Conservation (phyloP, 2,329 filamentous ascomycete genomes). For the Botryosphaeria dothidea region DNA sequence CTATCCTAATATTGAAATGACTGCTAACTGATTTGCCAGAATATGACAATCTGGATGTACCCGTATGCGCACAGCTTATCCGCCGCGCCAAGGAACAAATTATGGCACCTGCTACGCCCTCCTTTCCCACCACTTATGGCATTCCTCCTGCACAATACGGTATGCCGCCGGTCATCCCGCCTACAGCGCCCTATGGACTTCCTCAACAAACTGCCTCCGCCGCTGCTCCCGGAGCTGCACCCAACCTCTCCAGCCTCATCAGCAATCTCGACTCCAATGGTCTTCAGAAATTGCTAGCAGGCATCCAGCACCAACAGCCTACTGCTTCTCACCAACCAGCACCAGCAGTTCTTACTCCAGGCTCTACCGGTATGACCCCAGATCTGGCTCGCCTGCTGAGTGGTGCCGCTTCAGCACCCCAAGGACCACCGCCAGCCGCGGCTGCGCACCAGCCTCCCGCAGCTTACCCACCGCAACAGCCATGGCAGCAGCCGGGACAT, state of each 20-base stretch:
- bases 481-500: conserved; percentile 29
- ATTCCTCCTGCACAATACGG: conserved; percentile 28
- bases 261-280: conserved; percentile 67
- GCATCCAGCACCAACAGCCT: conserved; percentile 43
- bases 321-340: conserved; percentile 33
- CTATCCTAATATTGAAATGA: no score
- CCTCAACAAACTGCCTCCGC: conserved; percentile 33
- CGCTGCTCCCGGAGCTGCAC: conserved; percentile 23
- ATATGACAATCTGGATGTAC: conserved; percentile 79
- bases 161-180: conserved; percentile 25
- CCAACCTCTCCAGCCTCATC: conserved; percentile 65
- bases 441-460: conserved; percentile 25
- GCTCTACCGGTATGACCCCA: conserved; percentile 27
- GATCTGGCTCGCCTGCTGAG: conserved; percentile 43
- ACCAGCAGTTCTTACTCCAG: conserved; percentile 6
- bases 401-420: conserved; percentile 30
- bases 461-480: conserved; percentile 28
- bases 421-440: conserved; percentile 23
- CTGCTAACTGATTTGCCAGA: conserved; percentile 50
- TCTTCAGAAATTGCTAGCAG: conserved; percentile 68
- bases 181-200: conserved; percentile 32
- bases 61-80: conserved; percentile 78
- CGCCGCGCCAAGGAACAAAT: conserved; percentile 62
- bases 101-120: conserved; percentile 31
- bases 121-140: conserved; percentile 33